Base-by-base conservation (phyloP, 2,329 filamentous ascomycete species). In the Cordyceps cateniannulata region DNA sequence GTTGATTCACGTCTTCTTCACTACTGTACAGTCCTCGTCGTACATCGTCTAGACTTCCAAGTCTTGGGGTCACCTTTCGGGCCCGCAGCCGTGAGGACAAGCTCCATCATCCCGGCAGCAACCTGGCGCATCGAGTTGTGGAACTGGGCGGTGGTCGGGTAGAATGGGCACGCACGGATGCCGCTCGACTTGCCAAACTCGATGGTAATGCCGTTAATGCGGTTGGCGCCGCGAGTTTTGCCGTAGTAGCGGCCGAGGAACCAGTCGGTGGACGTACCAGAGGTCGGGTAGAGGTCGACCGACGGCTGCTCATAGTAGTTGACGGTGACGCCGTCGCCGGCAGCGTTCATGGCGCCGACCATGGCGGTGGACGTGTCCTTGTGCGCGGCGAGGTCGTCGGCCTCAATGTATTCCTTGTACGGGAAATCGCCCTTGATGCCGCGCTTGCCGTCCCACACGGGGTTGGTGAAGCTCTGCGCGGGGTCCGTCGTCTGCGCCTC, bases 401-500 rank as follows among this genome's bases (percentile, higher is more conserved):
- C 45, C 1, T 75, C 67, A 10, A 78, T 70, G 66, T 78, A 82
- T 69, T 82, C 79, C 55, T 72, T 72, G 68, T 82, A 82, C 3
- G 67, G 63, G 71, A 70, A 69, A 48, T 78, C 72, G 27, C 75
- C 73, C 1, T 77, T 68, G 12, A 79, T 67, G 32, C 82, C 82
- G 18, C 82, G 78, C 51, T 76, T 75, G 59, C 76, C 76, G 61
- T 85, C 77, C 62, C 79, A 86, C 4, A 76, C 69, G 2, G 71
- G 58, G 73, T 84, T 85, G 27, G 73, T 67, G 69, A 85, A 83
- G 70, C 77, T 84, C 75, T 81, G 79, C 53, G 64, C 64, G 0
- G 76, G 67, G 50, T 76, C 74, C 0, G 69, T 73, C 56, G 70
- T 71, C 69, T 85, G 82, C 61, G 78, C 72, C 51, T 79, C 75